These are phyloP conservation scores for Tillandsia leiboldiana DNA, from an alignment of 176 grass and related monocot species.

Conservation along the genomic window DNA sequence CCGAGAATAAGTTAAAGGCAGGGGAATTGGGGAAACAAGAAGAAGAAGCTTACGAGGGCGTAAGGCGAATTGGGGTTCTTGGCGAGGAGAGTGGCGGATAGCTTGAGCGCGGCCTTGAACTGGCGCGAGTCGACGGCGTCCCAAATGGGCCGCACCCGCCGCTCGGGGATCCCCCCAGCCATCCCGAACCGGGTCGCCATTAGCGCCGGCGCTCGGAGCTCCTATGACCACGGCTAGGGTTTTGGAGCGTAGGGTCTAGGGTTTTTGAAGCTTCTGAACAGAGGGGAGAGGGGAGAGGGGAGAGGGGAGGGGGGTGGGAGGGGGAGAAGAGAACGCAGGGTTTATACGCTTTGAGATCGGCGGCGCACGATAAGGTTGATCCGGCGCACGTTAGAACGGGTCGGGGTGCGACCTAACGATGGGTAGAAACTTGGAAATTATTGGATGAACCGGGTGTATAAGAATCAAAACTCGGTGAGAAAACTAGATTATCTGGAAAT, in stretches of 20 bases:
- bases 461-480: too few relatives aligned
- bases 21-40: not conserved
- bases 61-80: conserved; percentile 86
- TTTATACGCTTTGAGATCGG: conserved; percentile 17
- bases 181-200: conserved; percentile 89
- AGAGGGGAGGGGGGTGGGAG: not conserved
- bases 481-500: too few relatives aligned
- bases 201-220: not conserved
- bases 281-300: not conserved
- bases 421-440: not conserved
- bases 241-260: conserved; percentile 11
- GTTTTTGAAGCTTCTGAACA: conserved; percentile 1
- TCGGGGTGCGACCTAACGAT: conserved; percentile 6
- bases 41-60: conserved; percentile 52
- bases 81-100: conserved; percentile 46
- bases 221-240: conserved; percentile 11
- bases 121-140: conserved; percentile 92
- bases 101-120: conserved; percentile 78
- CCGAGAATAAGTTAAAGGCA: too few relatives aligned
- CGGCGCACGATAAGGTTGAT: not conserved
- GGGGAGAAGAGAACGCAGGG: conserved; percentile 4
- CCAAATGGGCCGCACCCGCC: conserved; percentile 88
- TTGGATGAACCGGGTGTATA: too few relatives aligned
- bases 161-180: conserved; percentile 83
- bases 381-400: conserved; percentile 19